Evolutionary conservation across 148 eudicot genomes (phyloP), one percentile per base, ranked within the genome.

Genomic region (Chenopodium quinoa): DNA sequence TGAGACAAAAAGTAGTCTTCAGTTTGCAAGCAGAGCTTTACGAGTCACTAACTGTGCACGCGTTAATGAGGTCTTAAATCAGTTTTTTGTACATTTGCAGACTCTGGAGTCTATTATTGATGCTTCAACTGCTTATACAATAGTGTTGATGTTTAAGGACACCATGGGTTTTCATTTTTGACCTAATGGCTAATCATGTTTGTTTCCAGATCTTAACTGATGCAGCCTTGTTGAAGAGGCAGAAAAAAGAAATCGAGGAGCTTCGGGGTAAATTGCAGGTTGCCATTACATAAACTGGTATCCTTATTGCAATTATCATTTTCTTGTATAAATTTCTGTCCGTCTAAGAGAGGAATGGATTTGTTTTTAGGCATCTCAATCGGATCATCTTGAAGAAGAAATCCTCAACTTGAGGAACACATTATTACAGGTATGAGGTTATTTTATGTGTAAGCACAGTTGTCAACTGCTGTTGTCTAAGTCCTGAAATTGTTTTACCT

Each of bases 1-100:
- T 80, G 99, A 96, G 90, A 96, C 99, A 67, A 96, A 92, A 90
- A 94, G 99, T 76, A 96, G 97, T 77, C 98, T 96, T 73, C 99
- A 96, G 78, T 96, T 96, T 84, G 98, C 99, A 79, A 96, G 98
- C 88, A 88, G 99, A 88, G 99, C 99, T 81, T 88, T 96, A 81
- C 94, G 92, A 75, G 98, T 96, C 82, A 96, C 99, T 60, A 96
- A 96, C 76, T 92, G 97, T 85, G 99, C 93, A 79, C 93, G 83
- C 78, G 98, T 96, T 72, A 96, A 96, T 81, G 99, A 96, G 99
- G 99, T 96, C 54, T 72, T 79, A 7, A 48, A 16, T 71, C 40
- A 8, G 63, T 58, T 66, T 80, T 47, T 62, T 73, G 22, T 69
- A 50, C 32, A 9, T 12, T 27, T 8, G 40, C 77, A 25, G 8